A percentile compares a stretch with the other conserved stretches of the same genome.
phyloP scores from a whole-genome alignment of 2,329 filamentous ascomycete species.

The Didymella pinodella region DNA sequence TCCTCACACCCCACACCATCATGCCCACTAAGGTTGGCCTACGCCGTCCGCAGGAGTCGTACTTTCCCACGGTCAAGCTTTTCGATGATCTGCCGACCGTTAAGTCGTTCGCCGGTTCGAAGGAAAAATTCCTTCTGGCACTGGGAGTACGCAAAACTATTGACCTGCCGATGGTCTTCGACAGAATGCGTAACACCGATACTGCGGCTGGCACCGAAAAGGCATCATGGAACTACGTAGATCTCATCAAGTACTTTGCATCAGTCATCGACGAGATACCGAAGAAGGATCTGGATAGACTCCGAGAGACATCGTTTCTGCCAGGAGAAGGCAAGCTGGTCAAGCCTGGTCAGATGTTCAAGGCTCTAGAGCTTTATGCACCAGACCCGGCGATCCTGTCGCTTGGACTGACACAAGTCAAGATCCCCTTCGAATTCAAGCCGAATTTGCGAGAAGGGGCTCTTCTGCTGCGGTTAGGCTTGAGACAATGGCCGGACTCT shows the following conservation, averaged over 20 bases:
- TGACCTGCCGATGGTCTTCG: conserved; percentile 92
- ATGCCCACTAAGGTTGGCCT: conserved; percentile 93
- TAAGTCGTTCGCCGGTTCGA: conserved; percentile 74
- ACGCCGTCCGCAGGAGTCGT: conserved; percentile 83
- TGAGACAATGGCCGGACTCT: conserved; percentile 75
- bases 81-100: conserved; percentile 93
- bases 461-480: conserved; percentile 76
- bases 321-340: conserved; percentile 64
- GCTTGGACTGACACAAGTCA: conserved; percentile 60
- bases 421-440: conserved; percentile 77
- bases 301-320: conserved; percentile 81
- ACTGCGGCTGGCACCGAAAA: conserved; percentile 58
- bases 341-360: conserved; percentile 45
- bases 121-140: conserved; percentile 85
- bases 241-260: conserved; percentile 91
- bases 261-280: conserved; percentile 93
- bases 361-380: conserved; percentile 48
- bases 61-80: conserved; percentile 90
- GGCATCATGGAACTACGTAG: conserved; percentile 85
- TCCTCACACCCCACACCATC: conserved; percentile 73
- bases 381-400: conserved; percentile 44
- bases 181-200: conserved; percentile 74
- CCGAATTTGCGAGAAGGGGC: conserved; percentile 66
- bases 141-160: conserved; percentile 95
- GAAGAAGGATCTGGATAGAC: conserved; percentile 76